These are phyloP conservation scores for Cenococcum geophilum DNA, from an alignment of 495 filamentous ascomycete species.

Conservation along the genomic window DNA sequence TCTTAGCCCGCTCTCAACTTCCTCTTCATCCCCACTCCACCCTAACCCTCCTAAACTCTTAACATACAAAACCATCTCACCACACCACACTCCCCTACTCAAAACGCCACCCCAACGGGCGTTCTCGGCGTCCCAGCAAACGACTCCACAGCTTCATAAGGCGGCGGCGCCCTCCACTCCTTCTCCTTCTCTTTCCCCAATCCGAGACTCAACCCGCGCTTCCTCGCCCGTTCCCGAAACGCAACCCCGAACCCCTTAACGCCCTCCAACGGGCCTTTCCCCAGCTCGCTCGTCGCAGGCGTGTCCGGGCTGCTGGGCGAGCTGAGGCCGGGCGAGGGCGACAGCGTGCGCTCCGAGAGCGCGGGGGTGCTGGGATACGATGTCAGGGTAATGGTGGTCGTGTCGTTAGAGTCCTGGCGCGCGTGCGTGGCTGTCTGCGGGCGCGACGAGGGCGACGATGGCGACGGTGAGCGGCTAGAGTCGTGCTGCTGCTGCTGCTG, in stretches of 20 bases:
- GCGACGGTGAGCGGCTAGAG: too few relatives aligned
- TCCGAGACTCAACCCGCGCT: too few relatives aligned
- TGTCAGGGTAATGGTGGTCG: constrained; percentile 21
- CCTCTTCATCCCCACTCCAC: not conserved
- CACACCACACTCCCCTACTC: not conserved
- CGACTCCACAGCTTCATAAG: too few relatives aligned
- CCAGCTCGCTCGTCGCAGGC: not conserved
- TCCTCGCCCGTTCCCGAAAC: too few relatives aligned
- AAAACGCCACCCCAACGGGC: constrained; percentile 27
- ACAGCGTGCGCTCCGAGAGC: constrained; percentile 11
- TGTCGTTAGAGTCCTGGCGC: constrained; percentile 20
- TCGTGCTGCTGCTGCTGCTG: too few relatives aligned
- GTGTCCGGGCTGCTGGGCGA: constrained; percentile 3
- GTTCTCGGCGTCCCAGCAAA: constrained; percentile 8
- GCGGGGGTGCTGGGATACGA: constrained; percentile 20
- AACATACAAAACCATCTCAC: not conserved
- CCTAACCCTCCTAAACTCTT: not conserved
- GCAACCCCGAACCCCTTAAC: too few relatives aligned
- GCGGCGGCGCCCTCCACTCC: not conserved
- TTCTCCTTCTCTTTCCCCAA: constrained; percentile 4
- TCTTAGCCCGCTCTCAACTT: too few relatives aligned
- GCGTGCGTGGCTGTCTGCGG: too few relatives aligned
- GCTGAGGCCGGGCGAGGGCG: not conserved
- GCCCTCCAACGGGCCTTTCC: not conserved
- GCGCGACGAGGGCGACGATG: too few relatives aligned